Evolutionary conservation across 202 grass and related monocot species (phyloP).

Genomic region (Brachypodium distachyon): DNA sequence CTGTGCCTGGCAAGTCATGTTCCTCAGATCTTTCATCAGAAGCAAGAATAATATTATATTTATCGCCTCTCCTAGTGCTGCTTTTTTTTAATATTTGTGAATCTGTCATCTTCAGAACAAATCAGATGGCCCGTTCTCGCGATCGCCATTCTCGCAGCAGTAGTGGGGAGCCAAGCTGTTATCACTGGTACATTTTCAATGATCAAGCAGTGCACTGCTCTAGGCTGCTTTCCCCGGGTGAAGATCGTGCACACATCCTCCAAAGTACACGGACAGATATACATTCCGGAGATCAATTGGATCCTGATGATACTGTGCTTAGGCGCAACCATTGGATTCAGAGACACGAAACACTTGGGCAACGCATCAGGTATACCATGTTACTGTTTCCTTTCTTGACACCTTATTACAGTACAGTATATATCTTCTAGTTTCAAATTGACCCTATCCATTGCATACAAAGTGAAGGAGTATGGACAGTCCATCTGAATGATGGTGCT

Average conservation of each 20-base stretch:
- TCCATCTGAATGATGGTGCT: neutral
- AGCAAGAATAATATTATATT: neutral
- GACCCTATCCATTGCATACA: neutral
- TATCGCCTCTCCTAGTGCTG: neutral
- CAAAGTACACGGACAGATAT: slow-evolving; percentile 91
- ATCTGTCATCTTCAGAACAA: slow-evolving; percentile 35
- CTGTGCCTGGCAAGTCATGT: slow-evolving; percentile 75
- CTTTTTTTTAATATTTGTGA: slow-evolving; percentile 22
- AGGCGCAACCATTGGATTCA: slow-evolving; percentile 90
- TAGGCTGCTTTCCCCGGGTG: slow-evolving; percentile 92
- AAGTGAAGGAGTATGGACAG: too few species aligned
- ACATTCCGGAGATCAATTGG: slow-evolving; percentile 99
- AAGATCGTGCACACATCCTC: slow-evolving; percentile 90
- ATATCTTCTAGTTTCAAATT: too few species aligned
- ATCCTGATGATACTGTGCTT: slow-evolving; percentile 86
- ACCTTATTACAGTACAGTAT: too few species aligned
- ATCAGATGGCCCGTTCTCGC: slow-evolving; percentile 89
- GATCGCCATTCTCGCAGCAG: slow-evolving; percentile 91
- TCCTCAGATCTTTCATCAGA: slow-evolving; percentile 7
- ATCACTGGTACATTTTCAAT: slow-evolving; percentile 96
- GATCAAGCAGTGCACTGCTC: slow-evolving; percentile 83
- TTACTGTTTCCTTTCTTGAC: neutral
- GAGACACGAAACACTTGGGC: slow-evolving; percentile 83
- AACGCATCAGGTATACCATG: slow-evolving; percentile 78
- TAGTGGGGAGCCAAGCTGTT: slow-evolving; percentile 93